Conservation (phyloP, 208 protist species). For the Trypanosoma lewisi region DNA sequence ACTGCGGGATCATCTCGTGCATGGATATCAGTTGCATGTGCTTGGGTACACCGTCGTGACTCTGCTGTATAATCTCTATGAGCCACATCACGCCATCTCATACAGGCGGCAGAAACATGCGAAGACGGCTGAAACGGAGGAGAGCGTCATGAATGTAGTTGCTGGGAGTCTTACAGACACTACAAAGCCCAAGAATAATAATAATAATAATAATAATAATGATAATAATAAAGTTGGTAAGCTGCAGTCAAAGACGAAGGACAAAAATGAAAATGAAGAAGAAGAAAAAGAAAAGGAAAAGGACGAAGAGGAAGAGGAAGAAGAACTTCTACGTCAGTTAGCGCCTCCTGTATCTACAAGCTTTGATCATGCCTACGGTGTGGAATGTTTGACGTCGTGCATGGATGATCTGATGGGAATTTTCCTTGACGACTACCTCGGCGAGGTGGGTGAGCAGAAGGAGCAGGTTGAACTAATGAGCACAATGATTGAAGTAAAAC, state of each 20-base stretch:
- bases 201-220: conserved; percentile 1
- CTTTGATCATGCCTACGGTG: conserved; percentile 74
- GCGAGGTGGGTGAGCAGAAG: conserved; percentile 84
- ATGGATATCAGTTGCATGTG: conserved; percentile 92
- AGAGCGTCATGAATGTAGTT: too few relatives aligned
- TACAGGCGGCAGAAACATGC: conserved; percentile 1
- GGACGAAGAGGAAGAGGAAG: conserved; percentile 23
- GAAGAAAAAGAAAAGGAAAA: conserved; percentile 2
- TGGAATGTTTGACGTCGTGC: conserved; percentile 59
- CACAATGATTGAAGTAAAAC: conserved; percentile 90
- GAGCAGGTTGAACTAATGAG: conserved; percentile 90
- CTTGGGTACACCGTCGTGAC: conserved; percentile 91
- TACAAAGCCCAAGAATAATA: too few relatives aligned
- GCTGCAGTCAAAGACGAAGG: not conserved
- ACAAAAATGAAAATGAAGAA: conserved; percentile 4
- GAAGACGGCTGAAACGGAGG: not conserved
- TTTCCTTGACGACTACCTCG: conserved; percentile 92
- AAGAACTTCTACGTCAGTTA: conserved; percentile 52
- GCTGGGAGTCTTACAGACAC: too few relatives aligned
- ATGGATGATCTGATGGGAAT: conserved; percentile 79
- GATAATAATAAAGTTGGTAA: not conserved
- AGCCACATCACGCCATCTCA: conserved; percentile 55
- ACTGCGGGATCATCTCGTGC: conserved; percentile 83
- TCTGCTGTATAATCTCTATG: conserved; percentile 86
- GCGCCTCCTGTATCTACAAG: conserved; percentile 17